Evolutionary conservation across 306 rosid genomes (phyloP), one percentile per base, ranked within the genome.

Genomic region (Corylus avellana): DNA sequence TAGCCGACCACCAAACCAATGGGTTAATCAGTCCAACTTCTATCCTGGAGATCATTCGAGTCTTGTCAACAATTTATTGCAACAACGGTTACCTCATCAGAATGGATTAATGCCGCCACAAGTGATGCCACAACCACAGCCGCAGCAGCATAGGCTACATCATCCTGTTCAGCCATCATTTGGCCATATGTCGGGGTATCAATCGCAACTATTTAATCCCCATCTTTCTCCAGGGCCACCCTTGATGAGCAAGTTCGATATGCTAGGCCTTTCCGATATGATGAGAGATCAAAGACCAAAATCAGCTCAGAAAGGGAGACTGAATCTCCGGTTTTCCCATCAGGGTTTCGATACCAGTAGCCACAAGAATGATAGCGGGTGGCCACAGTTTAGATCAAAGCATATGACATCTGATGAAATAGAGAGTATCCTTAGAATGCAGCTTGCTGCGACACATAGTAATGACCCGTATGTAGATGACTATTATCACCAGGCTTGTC

Each of bases 401-500:
- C 83, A 86, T 78, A 93, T 96, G 99, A 70, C 89, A 18, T 81
- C 94, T 50, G 97, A 93, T 73, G 99, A 96, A 85, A 78, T 96
- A 77, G 99, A 96, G 77, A 83, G 88, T 84, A 96, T 96, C 81
- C 90, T 90, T 56, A 87, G 99, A 84, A 86, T 96, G 93, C 99
- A 96, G 83, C 97, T 96, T 73, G 93, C 89, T 18, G 98, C 97
- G 63, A 96, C 98, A 8, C 99, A 96, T 70, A 93, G 94, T 84
- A 93, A 93, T 85, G 99, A 96, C 76, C 98, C 99, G 53, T 96
- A 96, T 87, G 94, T 96, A 56, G 99, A 96, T 85, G 99, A 96
- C 85, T 96, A 86, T 85, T 96, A 96, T 76, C 89, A 96, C 80
- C 99, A 96, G 85, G 97, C 90, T 80, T 89, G 92, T 90, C 97